Conservation (phyloP, 306 rosid genomes). For the Coriaria nepalensis region DNA sequence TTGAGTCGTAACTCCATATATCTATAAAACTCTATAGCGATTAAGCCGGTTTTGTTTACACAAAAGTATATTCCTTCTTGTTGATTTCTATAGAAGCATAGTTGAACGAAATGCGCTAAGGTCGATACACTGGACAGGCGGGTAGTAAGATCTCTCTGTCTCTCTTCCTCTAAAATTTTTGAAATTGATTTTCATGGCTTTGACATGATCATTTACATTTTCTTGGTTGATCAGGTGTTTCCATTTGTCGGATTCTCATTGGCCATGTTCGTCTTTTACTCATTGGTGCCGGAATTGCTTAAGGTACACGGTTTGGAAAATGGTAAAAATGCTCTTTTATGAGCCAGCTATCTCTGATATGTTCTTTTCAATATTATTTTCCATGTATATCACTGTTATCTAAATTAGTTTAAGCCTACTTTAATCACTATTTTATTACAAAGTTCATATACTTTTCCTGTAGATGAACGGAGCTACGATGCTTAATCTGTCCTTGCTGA, state of each 20-base stretch:
- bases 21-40: no score
- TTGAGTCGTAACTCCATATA: no score
- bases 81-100: conserved; percentile 45
- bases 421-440: no score
- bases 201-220: conserved; percentile 9
- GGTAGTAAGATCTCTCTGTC: conserved; percentile 37
- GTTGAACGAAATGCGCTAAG: conserved; percentile 71
- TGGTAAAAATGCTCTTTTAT: background rate
- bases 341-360: no score
- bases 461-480: conserved; percentile 83
- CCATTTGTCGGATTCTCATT: conserved; percentile 80
- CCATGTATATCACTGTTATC: no score
- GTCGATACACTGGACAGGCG: conserved; percentile 82
- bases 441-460: background rate
- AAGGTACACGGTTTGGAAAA: conserved; percentile 39
- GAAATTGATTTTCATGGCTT: background rate
- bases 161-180: background rate
- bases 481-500: conserved; percentile 84
- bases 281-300: conserved; percentile 75
- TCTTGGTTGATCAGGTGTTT: conserved; percentile 53
- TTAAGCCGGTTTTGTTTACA: no score
- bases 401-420: no score
- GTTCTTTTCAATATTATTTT: no score
- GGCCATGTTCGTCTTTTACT: conserved; percentile 89
- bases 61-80: conserved; percentile 26